Base-by-base conservation (phyloP, 2,329 filamentous ascomycete genomes). In the Cyphellophora attinorum region DNA sequence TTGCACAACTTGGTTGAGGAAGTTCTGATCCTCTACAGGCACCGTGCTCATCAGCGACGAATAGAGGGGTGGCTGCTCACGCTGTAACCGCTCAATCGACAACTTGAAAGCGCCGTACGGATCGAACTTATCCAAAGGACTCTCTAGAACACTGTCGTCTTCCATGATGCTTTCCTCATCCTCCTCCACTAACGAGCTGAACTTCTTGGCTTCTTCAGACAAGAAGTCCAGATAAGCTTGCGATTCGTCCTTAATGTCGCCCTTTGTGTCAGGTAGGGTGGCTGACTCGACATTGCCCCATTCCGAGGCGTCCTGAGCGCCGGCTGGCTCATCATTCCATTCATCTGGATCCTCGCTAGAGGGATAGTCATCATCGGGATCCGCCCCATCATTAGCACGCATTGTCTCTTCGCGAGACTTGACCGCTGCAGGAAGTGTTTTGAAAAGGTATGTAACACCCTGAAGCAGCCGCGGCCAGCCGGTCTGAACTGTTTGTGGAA, bases 201-300 rank as follows among this genome's bases (percentile, higher is more conserved):
- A 89, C 57, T 91, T 93, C 51, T 85, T 79, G 10, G 86, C 85
- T 78, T 85, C 81, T 68, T 96, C 89, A 56, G 89, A 93, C 17
- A 98, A 64, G 66, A 98, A 98, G 48, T 96, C 88, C 30, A 98
- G 74, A 57, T 98, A 98, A 5, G 89, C 85, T 15, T 83, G 81
- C 57, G 85, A 91, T 61, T 96, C 89, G 51, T 95, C 89, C 53
- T 86, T 83, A 50, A 78, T 71, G 42, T 94, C 81, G 3, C 57
- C 59, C 11, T 62, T 52, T 35, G 74, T 74, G 27, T 59, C 67
- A 30, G 70, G 67, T 17, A 60, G 61, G 44, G 85, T 83, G 17
- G 75, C 74, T 16, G 72, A 72, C 30, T 76, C 76, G 43, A 75
- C 72, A 32, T 72, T 68, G 31, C 70, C 70, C 75, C 75, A 79